Evolutionary conservation across 2,329 filamentous ascomycete species (phyloP), one percentile per base, ranked within the genome.

Genomic region (Coleophoma cylindrospora): DNA sequence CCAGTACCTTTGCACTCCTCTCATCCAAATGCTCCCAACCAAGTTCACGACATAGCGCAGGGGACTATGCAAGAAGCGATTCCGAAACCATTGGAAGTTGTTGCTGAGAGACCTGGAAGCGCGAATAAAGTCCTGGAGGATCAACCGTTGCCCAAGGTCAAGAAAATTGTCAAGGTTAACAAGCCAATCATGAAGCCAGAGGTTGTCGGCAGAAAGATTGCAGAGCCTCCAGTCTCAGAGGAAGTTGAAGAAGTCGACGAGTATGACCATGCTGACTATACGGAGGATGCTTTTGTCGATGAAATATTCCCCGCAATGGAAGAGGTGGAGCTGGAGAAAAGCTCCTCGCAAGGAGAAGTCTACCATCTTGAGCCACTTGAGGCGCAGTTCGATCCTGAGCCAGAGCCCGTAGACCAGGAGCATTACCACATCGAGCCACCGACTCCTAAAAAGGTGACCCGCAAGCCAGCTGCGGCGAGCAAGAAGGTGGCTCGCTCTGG

Each of bases 271-370:
- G 14, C 8, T 21, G 12, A 27, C 8, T n/a, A 22, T 13, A 21
- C 19, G 21, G 41, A 13, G 27, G 41, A n/a, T 32, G 17, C 22
- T 21, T 10, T 60, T 62, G 9, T 47, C 51, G 14, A 52, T 63
- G 13, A 44, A 44, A 14, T 15, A 8, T 32, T 9, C 34, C 27
- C 27, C 2, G 41, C n/a, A 32, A 12, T 44, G 12, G 41, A 44
- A 27, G 27, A 14, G 41, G 7, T 27, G n/a, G 22, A 34, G 15
- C 11, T 17, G 4, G 7, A 19, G n/a, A n/a, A n/a, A 14, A 17
- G 15, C 15, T 17, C 34, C 19, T 2, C 32, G 7, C n/a, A 27
- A 10, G 21, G 3, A 27, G 41, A 44, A 1, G 17, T 13, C 4
- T 44, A 32, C 21, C 22, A 44, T 14, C 41, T 44, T 12, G 41